Evolutionary conservation across 306 rosid species (phyloP).

Genomic region (Lotus japonicus): DNA sequence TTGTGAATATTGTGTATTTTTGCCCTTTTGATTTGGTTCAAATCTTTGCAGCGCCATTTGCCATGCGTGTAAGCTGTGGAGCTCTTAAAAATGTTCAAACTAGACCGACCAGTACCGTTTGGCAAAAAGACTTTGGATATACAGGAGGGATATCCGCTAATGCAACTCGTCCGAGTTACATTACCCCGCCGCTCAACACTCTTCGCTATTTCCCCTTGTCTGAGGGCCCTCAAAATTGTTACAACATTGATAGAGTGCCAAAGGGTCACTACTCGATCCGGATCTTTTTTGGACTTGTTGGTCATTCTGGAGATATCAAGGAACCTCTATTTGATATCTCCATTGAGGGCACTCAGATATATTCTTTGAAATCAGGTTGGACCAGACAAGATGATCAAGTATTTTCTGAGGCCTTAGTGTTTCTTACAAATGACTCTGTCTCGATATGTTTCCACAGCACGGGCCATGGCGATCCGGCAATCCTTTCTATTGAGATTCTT

Average conservation of each 20-base stretch:
- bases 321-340: constrained; percentile 90
- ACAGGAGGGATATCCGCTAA: constrained; percentile 75
- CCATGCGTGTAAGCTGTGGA: constrained; percentile 89
- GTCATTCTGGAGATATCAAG: constrained; percentile 34
- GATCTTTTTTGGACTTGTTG: constrained; percentile 70
- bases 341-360: constrained; percentile 73
- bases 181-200: constrained; percentile 69
- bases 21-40: neutral
- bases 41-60: constrained; percentile 59
- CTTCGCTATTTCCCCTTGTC: constrained; percentile 80
- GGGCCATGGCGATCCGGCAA: constrained; percentile 96
- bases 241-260: constrained; percentile 60
- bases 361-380: constrained; percentile 86
- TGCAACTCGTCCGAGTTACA: constrained; percentile 65
- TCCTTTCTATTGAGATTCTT: constrained; percentile 87
- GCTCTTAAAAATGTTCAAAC: constrained; percentile 68
- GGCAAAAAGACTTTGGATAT: constrained; percentile 87
- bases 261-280: constrained; percentile 79
- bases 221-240: constrained; percentile 89
- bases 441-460: constrained; percentile 94
- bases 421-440: constrained; percentile 57
- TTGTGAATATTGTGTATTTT: neutral
- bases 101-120: constrained; percentile 58
- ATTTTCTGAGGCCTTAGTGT: constrained; percentile 65
- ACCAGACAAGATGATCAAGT: constrained; percentile 62